These are phyloP conservation scores for Diaporthe destruens DNA, from an alignment of 2,329 filamentous ascomycete genomes.

Conservation along the genomic window DNA sequence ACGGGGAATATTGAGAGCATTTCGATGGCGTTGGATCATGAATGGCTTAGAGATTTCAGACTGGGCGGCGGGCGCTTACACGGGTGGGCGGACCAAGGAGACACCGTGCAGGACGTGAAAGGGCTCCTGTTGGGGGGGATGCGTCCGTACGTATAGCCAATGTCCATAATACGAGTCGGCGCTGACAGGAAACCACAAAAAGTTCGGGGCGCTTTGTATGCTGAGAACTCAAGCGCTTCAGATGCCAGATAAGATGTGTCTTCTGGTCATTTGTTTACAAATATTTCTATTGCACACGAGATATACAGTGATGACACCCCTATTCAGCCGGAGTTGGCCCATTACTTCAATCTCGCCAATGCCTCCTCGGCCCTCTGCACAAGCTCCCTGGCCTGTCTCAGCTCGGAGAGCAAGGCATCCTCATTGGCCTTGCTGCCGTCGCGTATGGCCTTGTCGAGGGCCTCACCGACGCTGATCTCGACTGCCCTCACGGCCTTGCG, in stretches of 20 bases:
- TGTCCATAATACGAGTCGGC: slow-evolving; percentile 39
- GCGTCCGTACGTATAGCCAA: slow-evolving; percentile 43
- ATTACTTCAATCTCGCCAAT: slow-evolving; percentile 61
- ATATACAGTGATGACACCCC: slow-evolving; percentile 29
- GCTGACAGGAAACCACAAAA: slow-evolving; percentile 38
- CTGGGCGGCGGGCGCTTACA: slow-evolving; percentile 30
- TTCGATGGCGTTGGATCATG: slow-evolving; percentile 39
- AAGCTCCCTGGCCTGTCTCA: slow-evolving; percentile 58
- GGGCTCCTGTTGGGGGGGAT: slow-evolving; percentile 7
- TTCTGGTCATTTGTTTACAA: slow-evolving; percentile 21
- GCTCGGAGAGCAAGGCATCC: slow-evolving; percentile 50
- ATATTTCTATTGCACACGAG: slow-evolving; percentile 44
- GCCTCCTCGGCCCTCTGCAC: slow-evolving; percentile 64
- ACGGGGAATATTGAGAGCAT: slow-evolving; percentile 15
- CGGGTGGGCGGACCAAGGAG: not conserved
- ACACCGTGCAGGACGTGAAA: not conserved
- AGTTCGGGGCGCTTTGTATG: not conserved
- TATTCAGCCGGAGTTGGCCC: not conserved
- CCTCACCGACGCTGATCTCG: slow-evolving; percentile 64
- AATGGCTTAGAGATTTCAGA: slow-evolving; percentile 20
- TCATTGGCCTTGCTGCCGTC: slow-evolving; percentile 44
- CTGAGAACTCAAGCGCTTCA: not conserved
- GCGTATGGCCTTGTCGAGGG: slow-evolving; percentile 53
- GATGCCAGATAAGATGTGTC: not conserved
- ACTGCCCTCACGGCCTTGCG: slow-evolving; percentile 71